Conservation (phyloP, 106 monocot species). For the Allium sativum region DNA sequence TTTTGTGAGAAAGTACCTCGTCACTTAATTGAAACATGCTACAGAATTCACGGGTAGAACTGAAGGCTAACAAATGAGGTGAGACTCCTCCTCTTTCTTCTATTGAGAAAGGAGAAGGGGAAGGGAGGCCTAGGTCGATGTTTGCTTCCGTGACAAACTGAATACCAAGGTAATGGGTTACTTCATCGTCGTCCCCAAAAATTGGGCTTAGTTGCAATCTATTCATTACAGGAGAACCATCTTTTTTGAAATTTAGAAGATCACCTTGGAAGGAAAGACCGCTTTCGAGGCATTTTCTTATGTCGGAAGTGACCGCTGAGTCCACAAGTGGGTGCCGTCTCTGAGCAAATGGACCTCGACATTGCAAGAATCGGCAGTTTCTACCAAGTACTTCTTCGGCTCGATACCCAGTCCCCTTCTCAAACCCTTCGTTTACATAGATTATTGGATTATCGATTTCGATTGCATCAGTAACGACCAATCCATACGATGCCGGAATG, state of each 20-base stretch:
- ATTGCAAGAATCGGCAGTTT: conserved; percentile 94
- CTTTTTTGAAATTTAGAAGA: conserved; percentile 83
- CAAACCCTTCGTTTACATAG: conserved; percentile 81
- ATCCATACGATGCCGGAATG: conserved; percentile 45
- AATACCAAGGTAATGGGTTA: conserved; percentile 83
- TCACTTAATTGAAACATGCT: conserved; percentile 68
- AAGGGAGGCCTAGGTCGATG: conserved; percentile 62
- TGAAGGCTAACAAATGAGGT: conserved; percentile 9
- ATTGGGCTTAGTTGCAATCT: conserved; percentile 61
- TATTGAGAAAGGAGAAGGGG: conserved; percentile 32
- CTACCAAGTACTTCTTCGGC: conserved; percentile 92
- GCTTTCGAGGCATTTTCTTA: conserved; percentile 57
- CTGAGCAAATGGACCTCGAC: conserved; percentile 92
- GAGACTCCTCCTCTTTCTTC: conserved; percentile 19
- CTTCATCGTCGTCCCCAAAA: conserved; percentile 84
- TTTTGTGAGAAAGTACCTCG: conserved; percentile 78
- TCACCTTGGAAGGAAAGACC: conserved; percentile 77
- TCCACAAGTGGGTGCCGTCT: conserved; percentile 87
- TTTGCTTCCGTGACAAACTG: conserved; percentile 68
- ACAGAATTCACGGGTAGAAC: conserved; percentile 42
- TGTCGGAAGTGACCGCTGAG: conserved; percentile 65
- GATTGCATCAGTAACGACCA: conserved; percentile 78
- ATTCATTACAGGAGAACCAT: conserved; percentile 83
- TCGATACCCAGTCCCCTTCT: conserved; percentile 75
- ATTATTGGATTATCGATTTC: conserved; percentile 82